These are phyloP conservation scores for Acorus gramineus DNA, from an alignment of 106 monocot genomes.

Conservation along the genomic window DNA sequence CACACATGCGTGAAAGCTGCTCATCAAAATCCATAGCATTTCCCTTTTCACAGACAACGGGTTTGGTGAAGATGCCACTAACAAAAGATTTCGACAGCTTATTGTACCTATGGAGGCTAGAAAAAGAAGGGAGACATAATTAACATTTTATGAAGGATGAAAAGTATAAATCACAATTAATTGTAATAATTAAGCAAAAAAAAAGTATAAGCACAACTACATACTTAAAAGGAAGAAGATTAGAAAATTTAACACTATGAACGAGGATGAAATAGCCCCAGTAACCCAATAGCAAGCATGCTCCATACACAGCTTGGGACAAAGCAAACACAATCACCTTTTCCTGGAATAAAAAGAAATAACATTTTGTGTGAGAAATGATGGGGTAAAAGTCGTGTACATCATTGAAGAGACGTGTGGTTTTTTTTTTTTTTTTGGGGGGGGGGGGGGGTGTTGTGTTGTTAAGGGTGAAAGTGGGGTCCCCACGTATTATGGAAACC, in stretches of 20 bases:
- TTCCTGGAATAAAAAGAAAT: conserved; percentile 35
- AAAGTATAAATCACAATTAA: too few species aligned
- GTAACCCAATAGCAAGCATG: conserved; percentile 59
- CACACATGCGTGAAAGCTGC: conserved; percentile 49
- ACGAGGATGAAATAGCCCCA: conserved; percentile 74
- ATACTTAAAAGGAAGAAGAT: conserved; percentile 73
- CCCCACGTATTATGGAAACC: too few species aligned
- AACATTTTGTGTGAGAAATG: too few species aligned
- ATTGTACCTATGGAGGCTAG: too few species aligned
- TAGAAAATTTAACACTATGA: conserved; percentile 12
- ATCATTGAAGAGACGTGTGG: too few species aligned
- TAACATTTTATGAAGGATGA: too few species aligned
- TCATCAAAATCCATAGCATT: conserved; percentile 41
- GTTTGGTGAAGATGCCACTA: not conserved
- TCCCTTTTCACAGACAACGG: conserved; percentile 28
- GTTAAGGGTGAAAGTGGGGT: too few species aligned
- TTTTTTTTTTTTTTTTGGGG: too few species aligned
- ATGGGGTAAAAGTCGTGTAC: too few species aligned
- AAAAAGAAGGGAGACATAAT: too few species aligned
- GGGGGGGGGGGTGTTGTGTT: too few species aligned
- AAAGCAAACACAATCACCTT: conserved; percentile 67
- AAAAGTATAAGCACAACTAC: not conserved
- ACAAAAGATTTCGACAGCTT: not conserved
- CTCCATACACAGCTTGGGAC: conserved; percentile 80
- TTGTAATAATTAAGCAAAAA: too few species aligned